Evolutionary conservation across 176 grass and related monocot genomes (phyloP).

Genomic region (Bonia amplexicaulis): DNA sequence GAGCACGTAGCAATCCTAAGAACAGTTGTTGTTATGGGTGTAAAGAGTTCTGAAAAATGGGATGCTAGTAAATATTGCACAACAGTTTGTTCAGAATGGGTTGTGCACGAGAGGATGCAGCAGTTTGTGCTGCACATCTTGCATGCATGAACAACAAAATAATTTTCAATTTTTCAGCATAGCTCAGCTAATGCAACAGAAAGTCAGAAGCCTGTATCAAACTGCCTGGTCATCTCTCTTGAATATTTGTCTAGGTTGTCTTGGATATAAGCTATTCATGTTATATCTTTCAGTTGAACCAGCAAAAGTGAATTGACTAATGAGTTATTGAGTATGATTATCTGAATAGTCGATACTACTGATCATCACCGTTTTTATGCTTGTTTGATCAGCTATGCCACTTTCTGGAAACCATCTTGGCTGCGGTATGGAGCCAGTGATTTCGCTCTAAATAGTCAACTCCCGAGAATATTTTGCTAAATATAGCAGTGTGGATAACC

Average conservation of each 20-base stretch:
- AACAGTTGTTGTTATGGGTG: not conserved
- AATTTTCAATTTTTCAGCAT: not conserved
- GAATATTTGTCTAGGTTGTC: not conserved
- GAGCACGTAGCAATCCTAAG: not conserved
- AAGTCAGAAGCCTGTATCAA: not conserved
- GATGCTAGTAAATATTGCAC: not conserved
- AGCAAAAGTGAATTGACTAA: not conserved
- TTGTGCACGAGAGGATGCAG: not conserved
- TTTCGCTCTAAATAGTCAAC: not conserved
- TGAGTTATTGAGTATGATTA: not conserved
- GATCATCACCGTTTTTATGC: not conserved
- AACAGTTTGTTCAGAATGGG: not conserved
- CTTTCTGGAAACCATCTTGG: not conserved
- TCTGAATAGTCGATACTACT: not conserved
- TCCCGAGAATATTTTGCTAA: not conserved
- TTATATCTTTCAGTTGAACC: not conserved
- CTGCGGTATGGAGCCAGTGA: not conserved
- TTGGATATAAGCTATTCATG: not conserved
- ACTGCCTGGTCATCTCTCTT: not conserved
- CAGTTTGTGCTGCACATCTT: not conserved
- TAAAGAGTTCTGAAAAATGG: not conserved
- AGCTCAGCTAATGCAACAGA: not conserved
- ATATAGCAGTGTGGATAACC: not conserved
- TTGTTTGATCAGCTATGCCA: not conserved
- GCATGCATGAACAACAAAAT: not conserved